These are phyloP conservation scores for Solanum aculeatissimum DNA, from an alignment of 305 asterid genomes.

Conservation along the genomic window DNA sequence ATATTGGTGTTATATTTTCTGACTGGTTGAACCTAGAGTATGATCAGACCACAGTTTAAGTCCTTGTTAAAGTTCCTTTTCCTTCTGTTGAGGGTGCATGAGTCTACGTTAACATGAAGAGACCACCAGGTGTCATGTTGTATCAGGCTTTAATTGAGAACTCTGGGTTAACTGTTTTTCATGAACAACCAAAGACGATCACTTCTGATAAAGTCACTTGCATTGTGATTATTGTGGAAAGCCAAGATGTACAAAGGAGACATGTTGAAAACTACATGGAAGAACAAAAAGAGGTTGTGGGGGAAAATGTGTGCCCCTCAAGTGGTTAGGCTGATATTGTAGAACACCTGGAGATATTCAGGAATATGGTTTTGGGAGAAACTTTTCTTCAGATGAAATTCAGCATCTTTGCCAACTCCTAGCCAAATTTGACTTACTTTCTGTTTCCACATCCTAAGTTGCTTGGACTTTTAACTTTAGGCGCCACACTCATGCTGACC, in stretches of 20 bases:
- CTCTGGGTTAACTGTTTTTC: not conserved
- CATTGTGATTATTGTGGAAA: not conserved
- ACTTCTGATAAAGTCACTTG: not conserved
- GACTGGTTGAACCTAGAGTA: not conserved
- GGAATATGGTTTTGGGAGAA: not conserved
- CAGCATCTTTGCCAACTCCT: not conserved
- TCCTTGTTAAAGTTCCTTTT: not conserved
- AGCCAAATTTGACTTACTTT: not conserved
- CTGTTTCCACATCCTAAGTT: not conserved
- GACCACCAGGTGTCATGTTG: not conserved
- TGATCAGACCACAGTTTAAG: not conserved
- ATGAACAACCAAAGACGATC: not conserved
- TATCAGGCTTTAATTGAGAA: not conserved
- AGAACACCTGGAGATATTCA: not conserved
- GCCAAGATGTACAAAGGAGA: not conserved
- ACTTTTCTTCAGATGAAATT: not conserved
- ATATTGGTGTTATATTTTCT: not conserved
- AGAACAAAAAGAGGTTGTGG: not conserved
- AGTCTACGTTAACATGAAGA: not conserved
- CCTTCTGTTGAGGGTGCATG: not conserved
- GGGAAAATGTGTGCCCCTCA: not conserved
- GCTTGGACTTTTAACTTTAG: not conserved
- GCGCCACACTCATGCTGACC: not conserved
- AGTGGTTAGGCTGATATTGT: not conserved
- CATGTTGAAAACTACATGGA: not conserved